A percentile compares a stretch with the other conserved stretches of the same genome.
phyloP scores from a whole-genome alignment of 2,329 filamentous ascomycete species.

The Mycosphaerelloides madeirae region DNA sequence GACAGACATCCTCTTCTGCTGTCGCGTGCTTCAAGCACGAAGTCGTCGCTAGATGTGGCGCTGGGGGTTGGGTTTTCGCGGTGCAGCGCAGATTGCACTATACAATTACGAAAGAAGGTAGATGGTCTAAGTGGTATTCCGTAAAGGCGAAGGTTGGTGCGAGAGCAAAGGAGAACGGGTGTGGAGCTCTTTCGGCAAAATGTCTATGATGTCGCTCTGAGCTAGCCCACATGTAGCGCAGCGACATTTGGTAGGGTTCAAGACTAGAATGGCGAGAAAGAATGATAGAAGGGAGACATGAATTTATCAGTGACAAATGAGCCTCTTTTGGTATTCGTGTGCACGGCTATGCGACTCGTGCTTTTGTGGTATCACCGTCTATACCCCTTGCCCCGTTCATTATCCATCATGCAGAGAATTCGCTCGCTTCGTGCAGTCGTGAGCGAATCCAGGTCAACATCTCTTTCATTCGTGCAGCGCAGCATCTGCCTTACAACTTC shows the following conservation, averaged over 20 bases:
- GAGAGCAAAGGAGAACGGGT: no score
- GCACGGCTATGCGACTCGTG: background rate
- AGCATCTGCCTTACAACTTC: constrained; percentile 64
- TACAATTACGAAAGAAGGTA: no score
- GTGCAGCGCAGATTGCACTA: no score
- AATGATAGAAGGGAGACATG: no score
- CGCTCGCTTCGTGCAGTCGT: background rate
- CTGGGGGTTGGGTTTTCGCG: no score
- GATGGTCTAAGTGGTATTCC: background rate
- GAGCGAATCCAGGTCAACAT: background rate
- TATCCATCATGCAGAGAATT: constrained; percentile 11
- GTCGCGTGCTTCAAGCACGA: constrained; percentile 15
- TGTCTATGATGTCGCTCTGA: constrained; percentile 15
- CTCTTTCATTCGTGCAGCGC: constrained; percentile 9
- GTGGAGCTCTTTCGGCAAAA: constrained; percentile 7
- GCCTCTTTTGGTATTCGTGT: no score
- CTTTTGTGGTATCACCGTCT: constrained; percentile 18
- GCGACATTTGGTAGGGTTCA: no score
- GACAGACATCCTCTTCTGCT: constrained; percentile 27
- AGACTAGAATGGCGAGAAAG: no score
- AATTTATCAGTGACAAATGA: no score
- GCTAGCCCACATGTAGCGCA: constrained; percentile 2
- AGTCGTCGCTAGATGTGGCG: no score
- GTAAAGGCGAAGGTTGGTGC: background rate
- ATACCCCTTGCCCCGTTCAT: constrained; percentile 5